Percentiles rank a stretch among this genome's conserved stretches.
These are phyloP conservation scores for Saksenaea vasiformis DNA, from an alignment of 371 early-diverging fungal genomes.

Conservation along the genomic window DNA sequence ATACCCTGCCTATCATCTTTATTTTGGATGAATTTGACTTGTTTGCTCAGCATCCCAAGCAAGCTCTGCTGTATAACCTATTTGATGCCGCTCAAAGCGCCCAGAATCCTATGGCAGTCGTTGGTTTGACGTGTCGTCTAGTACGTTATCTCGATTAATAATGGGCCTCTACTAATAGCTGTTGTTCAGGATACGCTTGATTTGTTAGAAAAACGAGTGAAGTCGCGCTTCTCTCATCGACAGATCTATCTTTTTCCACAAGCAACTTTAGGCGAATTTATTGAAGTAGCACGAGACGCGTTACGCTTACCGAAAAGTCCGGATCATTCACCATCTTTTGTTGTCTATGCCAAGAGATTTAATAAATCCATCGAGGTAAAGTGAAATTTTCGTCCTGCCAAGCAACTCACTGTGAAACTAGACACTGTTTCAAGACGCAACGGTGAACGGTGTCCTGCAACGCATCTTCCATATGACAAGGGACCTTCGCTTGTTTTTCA, in stretches of 20 bases:
- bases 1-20: conserved; percentile 74
- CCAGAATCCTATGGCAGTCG: conserved; percentile 82
- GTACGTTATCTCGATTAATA: conserved; percentile 44
- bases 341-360: conserved; percentile 21
- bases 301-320: conserved; percentile 31
- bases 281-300: conserved; percentile 50
- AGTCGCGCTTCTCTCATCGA: conserved; percentile 92
- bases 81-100: conserved; percentile 89
- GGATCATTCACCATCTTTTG: conserved; percentile 11
- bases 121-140: conserved; percentile 83
- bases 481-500: conserved; percentile 61
- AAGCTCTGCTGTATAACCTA: conserved; percentile 88
- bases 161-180: not conserved
- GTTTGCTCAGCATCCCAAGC: conserved; percentile 88
- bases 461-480: conserved; percentile 64
- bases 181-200: conserved; percentile 73
- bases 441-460: conserved; percentile 48
- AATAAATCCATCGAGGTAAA: conserved; percentile 36
- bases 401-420: not conserved
- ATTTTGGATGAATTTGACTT: conserved; percentile 90
- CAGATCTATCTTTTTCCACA: conserved; percentile 72
- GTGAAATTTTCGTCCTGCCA: not conserved
- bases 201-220: conserved; percentile 91
- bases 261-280: conserved; percentile 58
- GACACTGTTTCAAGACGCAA: conserved; percentile 52